Evolutionary conservation across 73 alveolate species (phyloP).

Genomic region (Symbiodinium natans): DNA sequence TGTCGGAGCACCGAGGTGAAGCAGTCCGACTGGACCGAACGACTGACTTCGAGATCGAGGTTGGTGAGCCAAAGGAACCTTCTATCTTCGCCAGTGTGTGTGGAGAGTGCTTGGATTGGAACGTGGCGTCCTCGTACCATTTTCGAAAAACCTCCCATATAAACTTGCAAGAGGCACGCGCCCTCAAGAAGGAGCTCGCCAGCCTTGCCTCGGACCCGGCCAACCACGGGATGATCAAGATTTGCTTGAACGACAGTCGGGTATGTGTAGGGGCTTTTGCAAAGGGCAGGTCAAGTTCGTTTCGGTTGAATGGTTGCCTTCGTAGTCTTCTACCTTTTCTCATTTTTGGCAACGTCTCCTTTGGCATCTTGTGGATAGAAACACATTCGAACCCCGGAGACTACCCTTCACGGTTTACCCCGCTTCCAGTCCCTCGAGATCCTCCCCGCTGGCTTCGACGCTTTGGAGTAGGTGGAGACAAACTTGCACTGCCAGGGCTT

Average conservation of each 20-base stretch:
- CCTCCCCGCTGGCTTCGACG: neutral
- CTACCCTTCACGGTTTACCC: neutral
- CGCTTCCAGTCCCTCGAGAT: neutral
- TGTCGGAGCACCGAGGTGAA: neutral
- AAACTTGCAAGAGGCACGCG: constrained; percentile 26
- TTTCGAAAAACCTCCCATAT: constrained; percentile 7
- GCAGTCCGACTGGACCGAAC: neutral
- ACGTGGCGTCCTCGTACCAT: neutral
- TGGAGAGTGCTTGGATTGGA: constrained; percentile 9
- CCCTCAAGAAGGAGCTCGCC: neutral
- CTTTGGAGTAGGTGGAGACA: neutral
- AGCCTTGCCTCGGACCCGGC: neutral
- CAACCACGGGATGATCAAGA: neutral
- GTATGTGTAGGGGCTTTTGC: neutral
- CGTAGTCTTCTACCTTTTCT: neutral
- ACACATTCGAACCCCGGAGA: constrained; percentile 6
- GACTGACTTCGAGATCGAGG: neutral
- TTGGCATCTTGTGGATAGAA: neutral
- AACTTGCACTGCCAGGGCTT: neutral
- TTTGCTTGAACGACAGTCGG: neutral
- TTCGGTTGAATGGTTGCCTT: constrained; percentile 1
- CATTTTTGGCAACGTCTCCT: neutral
- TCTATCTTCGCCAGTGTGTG: neutral
- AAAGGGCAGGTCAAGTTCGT: neutral
- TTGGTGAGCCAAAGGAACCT: neutral